These are phyloP conservation scores for Coemansia sp. DNA, from an alignment of 192 early-diverging fungal genomes.

Conservation along the genomic window DNA sequence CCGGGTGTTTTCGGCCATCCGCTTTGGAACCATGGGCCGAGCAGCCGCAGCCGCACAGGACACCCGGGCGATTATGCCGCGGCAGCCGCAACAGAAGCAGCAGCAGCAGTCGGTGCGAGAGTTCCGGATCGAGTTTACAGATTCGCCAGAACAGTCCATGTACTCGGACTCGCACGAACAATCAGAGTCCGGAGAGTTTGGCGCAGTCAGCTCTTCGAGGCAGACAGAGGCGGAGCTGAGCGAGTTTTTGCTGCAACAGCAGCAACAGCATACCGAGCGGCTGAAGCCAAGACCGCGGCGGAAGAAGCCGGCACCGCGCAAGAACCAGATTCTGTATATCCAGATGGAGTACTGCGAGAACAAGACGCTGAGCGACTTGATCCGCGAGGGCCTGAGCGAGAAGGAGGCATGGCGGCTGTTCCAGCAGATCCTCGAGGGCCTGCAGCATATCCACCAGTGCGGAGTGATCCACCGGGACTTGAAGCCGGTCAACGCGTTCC, in stretches of 20 bases:
- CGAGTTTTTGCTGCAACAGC: background rate
- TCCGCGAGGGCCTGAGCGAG: conserved; percentile 1
- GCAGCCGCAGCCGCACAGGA: conserved; percentile 1
- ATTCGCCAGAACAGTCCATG: no score
- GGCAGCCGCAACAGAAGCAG: no score
- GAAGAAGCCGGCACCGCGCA: background rate
- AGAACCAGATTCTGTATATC: conserved; percentile 55
- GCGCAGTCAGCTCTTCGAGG: background rate
- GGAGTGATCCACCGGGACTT: conserved; percentile 76
- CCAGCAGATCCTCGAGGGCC: conserved; percentile 68
- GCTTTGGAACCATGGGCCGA: conserved; percentile 41
- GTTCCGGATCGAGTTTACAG: conserved; percentile 1
- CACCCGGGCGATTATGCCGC: no score
- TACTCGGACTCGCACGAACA: background rate
- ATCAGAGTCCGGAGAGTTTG: background rate
- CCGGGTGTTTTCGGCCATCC: conserved; percentile 39
- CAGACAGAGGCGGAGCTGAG: background rate
- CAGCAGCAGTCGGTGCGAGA: no score
- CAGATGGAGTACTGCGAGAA: conserved; percentile 99
- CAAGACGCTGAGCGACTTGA: conserved; percentile 55
- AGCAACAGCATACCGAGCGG: background rate
- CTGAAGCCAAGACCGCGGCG: no score
- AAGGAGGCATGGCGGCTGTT: conserved; percentile 56
- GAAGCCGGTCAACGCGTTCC: conserved; percentile 81
- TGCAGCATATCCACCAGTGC: conserved; percentile 51